Conservation (phyloP, 2,329 filamentous ascomycete genomes). For the Xylariales sp. region DNA sequence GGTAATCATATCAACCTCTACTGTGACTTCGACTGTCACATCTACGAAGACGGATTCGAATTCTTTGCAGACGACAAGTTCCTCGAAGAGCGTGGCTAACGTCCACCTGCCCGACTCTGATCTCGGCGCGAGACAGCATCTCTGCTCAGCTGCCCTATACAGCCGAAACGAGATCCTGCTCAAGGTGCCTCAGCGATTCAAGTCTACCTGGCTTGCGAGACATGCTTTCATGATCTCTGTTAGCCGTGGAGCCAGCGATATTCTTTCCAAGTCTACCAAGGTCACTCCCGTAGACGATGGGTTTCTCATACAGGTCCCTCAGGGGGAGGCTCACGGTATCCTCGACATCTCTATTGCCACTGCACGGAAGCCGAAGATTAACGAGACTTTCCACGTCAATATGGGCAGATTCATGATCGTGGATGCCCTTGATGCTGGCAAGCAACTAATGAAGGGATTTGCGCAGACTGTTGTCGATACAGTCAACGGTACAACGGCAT, state of each 20-base stretch:
- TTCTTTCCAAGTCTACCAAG: conserved; percentile 47
- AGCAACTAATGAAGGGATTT: conserved; percentile 32
- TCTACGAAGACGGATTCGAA: conserved; percentile 25
- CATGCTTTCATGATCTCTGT: conserved; percentile 54
- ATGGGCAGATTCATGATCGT: conserved; percentile 48
- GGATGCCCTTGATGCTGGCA: conserved; percentile 40
- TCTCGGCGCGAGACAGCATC: conserved; percentile 24
- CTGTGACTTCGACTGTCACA: conserved; percentile 20
- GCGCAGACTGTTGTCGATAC: conserved; percentile 38
- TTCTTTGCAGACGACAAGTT: conserved; percentile 26
- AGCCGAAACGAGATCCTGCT: conserved; percentile 49
- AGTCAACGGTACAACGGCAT: conserved; percentile 30
- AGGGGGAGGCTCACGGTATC: conserved; percentile 51
- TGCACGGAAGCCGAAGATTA: conserved; percentile 54
- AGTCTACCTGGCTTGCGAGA: conserved; percentile 50
- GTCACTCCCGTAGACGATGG: conserved; percentile 45
- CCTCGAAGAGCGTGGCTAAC: conserved; percentile 29
- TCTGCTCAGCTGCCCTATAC: conserved; percentile 42
- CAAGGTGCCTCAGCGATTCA: conserved; percentile 45
- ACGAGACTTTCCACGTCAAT: conserved; percentile 56
- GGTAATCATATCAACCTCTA: conserved; percentile 19
- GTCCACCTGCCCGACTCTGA: conserved; percentile 12
- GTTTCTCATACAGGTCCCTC: conserved; percentile 47
- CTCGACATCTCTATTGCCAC: conserved; percentile 55
- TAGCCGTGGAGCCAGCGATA: conserved; percentile 39